Evolutionary conservation across 768 basidiomycete genomes (phyloP), one percentile per base, ranked within the genome.

Genomic region (Lentinula lateritia): DNA sequence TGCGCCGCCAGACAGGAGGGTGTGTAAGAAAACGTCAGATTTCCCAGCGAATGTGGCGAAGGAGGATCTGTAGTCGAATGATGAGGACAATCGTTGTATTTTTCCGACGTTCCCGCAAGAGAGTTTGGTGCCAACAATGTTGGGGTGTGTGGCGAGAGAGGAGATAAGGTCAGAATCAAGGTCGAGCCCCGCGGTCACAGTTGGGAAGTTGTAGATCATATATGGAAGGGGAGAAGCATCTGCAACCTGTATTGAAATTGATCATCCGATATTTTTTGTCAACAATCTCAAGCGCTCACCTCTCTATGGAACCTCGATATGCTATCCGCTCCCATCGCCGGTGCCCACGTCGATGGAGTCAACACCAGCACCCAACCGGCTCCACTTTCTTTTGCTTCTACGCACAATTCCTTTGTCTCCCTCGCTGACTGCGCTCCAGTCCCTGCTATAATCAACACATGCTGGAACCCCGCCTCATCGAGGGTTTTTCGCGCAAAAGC

Each of bases 101-200:
- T 93, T 95, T 20, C 92, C 91, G 61, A 95, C 85, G 66, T 86
- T 88, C 5, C 88, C 92, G 70, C 92, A 93, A 36, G 93, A 93
- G 23, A 95, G 79, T 74, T 90, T 94, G 55, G 83, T 86, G 62
- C 93, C 93, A 62, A 93, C 88, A 65, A 92, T 91, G 73, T 94
- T 93, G 6, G 89, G 89, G 70, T 93, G 92, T 50, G 81, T 72
- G 3, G 89, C 86, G 38, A 95, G 80, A 16, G 79, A 76, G 54
- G 78, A 78, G 67, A 95, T 81, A 55, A 81, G 80, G 71, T 94
- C 92, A 0, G 91, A 92, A 71, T 92, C 89, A 42, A 95, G 83
- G 69, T 95, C 90, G 63, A 90, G 82, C 13, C 93, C 92, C 0
- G 92, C 87, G 13, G 88, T 89, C 58, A 90, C 90, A 52, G 77